These are phyloP conservation scores for Tanozyma kutaoensis DNA, from an alignment of 805 yeast genomes.

Conservation along the genomic window DNA sequence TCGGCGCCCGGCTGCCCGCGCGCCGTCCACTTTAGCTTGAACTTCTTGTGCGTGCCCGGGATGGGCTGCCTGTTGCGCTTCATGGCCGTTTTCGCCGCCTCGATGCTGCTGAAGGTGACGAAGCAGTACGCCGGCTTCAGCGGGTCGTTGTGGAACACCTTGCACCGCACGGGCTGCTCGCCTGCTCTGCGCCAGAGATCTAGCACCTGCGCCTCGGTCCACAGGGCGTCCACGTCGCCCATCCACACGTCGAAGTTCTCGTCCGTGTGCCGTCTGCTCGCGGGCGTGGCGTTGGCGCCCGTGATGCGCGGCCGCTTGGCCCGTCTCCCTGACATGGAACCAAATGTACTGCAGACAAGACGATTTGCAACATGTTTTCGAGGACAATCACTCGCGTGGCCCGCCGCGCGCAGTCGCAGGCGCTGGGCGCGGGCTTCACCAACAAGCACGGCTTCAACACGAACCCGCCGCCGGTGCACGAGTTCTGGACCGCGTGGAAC, in stretches of 20 bases:
- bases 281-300: no score
- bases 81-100: slow-evolving; percentile 54
- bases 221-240: slow-evolving; percentile 82
- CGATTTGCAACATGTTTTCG: no score
- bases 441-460: slow-evolving; percentile 28
- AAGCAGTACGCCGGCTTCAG: slow-evolving; percentile 49
- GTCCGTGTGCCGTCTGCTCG: no score
- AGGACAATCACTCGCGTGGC: no score
- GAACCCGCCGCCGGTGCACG: slow-evolving; percentile 31
- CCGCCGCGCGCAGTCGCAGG: slow-evolving; percentile 17
- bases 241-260: no score
- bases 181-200: slow-evolving; percentile 63
- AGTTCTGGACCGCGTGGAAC: slow-evolving; percentile 29
- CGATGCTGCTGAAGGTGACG: slow-evolving; percentile 52
- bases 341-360: no score
- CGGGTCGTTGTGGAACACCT: slow-evolving; percentile 57
- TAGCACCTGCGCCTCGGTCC: slow-evolving; percentile 61
- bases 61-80: slow-evolving; percentile 54
- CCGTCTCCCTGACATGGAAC: no score
- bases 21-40: slow-evolving; percentile 76
- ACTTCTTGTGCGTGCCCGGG: slow-evolving; percentile 42
- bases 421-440: slow-evolving; percentile 17
- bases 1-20: slow-evolving; percentile 32
- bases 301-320: no score
- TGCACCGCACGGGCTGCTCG: slow-evolving; percentile 45